Base-by-base conservation (phyloP, 177 flowering plant genomes). In the Tripterygium wilfordii region DNA sequence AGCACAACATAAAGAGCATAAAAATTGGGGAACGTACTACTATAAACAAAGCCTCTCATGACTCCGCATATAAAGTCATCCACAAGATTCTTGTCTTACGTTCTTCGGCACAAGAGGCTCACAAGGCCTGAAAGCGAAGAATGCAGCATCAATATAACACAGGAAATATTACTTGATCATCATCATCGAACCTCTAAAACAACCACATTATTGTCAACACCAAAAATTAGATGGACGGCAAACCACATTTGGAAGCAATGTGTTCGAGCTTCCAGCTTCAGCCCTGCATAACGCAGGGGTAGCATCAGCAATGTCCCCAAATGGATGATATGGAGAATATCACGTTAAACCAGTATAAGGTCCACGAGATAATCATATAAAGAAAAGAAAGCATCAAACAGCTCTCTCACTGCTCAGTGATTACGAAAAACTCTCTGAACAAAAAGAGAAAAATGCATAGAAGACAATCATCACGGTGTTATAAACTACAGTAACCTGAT, bases 251-350 rank as follows among this genome's bases (percentile, higher is more conserved):
- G 71, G 74, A 76, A 78, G 75, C 61, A 58, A 71, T 63, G 44
- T 51, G 61, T 28, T 56, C 58, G 57, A 59, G 80, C 76, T 10
- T 70, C 53, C 79, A 62, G 56, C 60, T 70, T 63, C 61, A 45
- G 66, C 66, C 71, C 82, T 74, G 64, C 74, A 76, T 74, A 79
- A 72, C 55, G 68, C 64, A 73, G 67, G 66, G 70, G 75, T 72
- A 70, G 70, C 71, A 77, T 79, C 75, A 77, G 72, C 69, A 73
- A 26, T 70, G 38, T 62, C 65, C 67, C 53, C 57, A 57, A 60
- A 52, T 16, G 23, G 54, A 58, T 53, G 59, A 22, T 36, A 62
- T 45, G 53, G 61, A 49, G 46, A 27, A 21, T 60, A 65, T 36
- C 45, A 32, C 37, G 29, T 7, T 40, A 28, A 25, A 27, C 2